Base-by-base conservation (phyloP, 169 alveolate species). In the Eimeria sp. region DNA sequence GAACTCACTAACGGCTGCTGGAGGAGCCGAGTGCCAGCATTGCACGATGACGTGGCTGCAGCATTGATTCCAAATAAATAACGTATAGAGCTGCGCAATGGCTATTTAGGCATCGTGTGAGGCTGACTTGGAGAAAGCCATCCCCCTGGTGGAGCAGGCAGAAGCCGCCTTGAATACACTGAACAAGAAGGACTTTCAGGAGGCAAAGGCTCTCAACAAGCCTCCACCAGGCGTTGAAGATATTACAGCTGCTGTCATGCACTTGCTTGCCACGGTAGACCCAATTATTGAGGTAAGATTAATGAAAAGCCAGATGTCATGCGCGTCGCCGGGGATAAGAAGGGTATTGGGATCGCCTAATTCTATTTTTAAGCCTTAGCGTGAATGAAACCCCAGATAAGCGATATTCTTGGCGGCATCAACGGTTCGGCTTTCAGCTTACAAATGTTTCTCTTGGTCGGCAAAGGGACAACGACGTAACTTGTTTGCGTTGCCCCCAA, bases 211-310 rank as follows among this genome's bases (percentile, higher is more conserved):
- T 78, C 97, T 98, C 91, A 98, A 99, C 54, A 98, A 98, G 92
- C 99, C 99, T 4, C 99, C 99, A 25, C 98, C 99, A n/a, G 99
- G 99, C 63, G 99, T 99, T 67, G 99, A 98, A 94, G 98, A 98
- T 95, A 99, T 99, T 72, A 98, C 98, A 94, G 98, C 98, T 30
- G 99, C 99, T 51, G 99, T 98, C 96, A 98, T 99, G 97, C 98
- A 98, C 84, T 97, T 99, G 96, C 98, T 98, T 92, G 99, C 99
- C 34, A 97, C 98, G 14, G 97, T 98, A 51, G 99, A 98, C 78
- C 96, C 96, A 27, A 83, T 57, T 10, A 83, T 94, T 43, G 96
- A 94, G 75, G 95, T 78, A 25, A 47, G 84, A 43, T 27, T 54
- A 40, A 14, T 72, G 54, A 16, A 25, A 72, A 11, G 4, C 82